These are phyloP conservation scores for Colletotrichum tanaceti DNA, from an alignment of 2,329 filamentous ascomycete genomes.

Conservation along the genomic window DNA sequence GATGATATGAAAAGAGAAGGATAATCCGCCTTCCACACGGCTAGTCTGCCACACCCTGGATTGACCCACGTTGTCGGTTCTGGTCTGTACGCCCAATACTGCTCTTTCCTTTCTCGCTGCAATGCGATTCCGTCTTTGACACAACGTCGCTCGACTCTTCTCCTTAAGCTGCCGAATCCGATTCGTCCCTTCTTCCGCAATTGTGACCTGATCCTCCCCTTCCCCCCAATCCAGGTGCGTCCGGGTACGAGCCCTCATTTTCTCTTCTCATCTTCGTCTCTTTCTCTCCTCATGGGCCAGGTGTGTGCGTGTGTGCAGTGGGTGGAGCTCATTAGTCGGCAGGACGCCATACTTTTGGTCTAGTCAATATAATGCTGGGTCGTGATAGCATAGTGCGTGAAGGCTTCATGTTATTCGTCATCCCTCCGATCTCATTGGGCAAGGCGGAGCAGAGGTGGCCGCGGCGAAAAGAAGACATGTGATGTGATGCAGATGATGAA, in stretches of 20 bases:
- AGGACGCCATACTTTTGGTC: conserved; percentile 16
- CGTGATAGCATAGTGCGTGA: conserved; percentile 33
- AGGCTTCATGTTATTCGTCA: conserved; percentile 38
- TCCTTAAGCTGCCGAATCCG: background rate
- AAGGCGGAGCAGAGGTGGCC: conserved; percentile 20
- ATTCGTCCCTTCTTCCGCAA: conserved; percentile 34
- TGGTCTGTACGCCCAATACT: conserved; percentile 14
- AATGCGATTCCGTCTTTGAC: conserved; percentile 6
- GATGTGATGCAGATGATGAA: conserved; percentile 34
- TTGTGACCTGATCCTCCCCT: conserved; percentile 31
- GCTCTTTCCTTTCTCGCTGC: conserved; percentile 28
- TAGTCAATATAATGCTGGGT: conserved; percentile 22
- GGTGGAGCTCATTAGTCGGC: conserved; percentile 19
- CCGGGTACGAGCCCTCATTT: conserved; percentile 23
- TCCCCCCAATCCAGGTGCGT: conserved; percentile 35
- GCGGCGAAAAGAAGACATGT: conserved; percentile 29
- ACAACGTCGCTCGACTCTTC: conserved; percentile 5
- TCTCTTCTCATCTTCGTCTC: background rate
- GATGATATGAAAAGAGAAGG: conserved; percentile 34
- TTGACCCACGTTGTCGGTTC: conserved; percentile 22
- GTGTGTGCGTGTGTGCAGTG: conserved; percentile 27
- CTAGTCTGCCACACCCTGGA: conserved; percentile 18
- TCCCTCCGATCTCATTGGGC: conserved; percentile 20
- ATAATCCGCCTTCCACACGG: conserved; percentile 33
- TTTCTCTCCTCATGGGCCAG: conserved; percentile 2